Base-by-base conservation (phyloP, 176 grass and related monocot species). In the Triticum dicoccoides region DNA sequence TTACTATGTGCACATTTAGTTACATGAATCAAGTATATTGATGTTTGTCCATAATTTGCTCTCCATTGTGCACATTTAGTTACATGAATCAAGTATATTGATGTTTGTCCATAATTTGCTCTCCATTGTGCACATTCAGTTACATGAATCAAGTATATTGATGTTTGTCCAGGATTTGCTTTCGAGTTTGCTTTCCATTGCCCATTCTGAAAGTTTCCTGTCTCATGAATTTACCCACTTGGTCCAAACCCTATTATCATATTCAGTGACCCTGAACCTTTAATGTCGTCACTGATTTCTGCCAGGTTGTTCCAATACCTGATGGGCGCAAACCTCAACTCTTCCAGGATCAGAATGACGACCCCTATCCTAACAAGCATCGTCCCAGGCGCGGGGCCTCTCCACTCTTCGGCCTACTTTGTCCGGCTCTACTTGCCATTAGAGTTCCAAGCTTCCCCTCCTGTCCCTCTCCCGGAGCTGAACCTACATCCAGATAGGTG, bases 271-370 rank as follows among this genome's bases (percentile, higher is more conserved):
- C 45, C 73, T 84, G n/a, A 82, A 79, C 12, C 39, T 39, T 71
- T 71, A 20, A 18, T 76, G 3, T 14, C 76, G 13, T 51, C 41
- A 25, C 62, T 82, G 11, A 21, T 54, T 87, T 65, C 44, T 82
- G 11, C 30, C 84, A 95, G 95, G 77, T 87, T 98, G 76, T 98
- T 76, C 73, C 95, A 98, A 37, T 94, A 94, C 91, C 86, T 95
- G 52, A 92, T 95, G 92, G 93, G 93, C 23, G 93, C 93, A 41
- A 98, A 98, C 80, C 89, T 98, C 23, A 93, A 98, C 73, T 98
- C 91, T 8, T 90, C 95, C 14, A 86, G 95, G 83, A 87, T 95
- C 83, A 89, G 93, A 30, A 95, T 98, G 95, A 98, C 93, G 38
- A 90, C 80, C 24, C 95, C 95, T 1, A 51, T 98, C 34, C 67